These are phyloP conservation scores for Aureobasidium sp. DNA, from an alignment of 2,329 filamentous ascomycete species.

Conservation along the genomic window DNA sequence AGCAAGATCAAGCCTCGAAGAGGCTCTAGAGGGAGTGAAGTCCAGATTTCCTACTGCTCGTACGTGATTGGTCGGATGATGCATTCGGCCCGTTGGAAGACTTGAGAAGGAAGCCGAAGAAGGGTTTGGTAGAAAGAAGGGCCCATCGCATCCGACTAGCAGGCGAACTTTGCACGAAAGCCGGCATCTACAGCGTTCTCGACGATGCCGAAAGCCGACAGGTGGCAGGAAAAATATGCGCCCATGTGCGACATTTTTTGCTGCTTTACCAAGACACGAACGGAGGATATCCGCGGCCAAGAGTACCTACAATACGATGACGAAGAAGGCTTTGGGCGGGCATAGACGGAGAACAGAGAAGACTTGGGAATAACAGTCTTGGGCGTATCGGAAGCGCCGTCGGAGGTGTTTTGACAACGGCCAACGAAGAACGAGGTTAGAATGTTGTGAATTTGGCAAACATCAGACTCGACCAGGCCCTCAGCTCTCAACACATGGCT, in stretches of 20 bases:
- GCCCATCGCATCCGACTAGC: constrained; percentile 2
- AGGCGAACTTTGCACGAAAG: constrained; percentile 10
- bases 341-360: background rate
- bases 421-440: constrained; percentile 7
- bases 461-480: constrained; percentile 4
- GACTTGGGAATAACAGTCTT: background rate
- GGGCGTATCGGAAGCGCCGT: constrained; percentile 6
- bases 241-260: constrained; percentile 12
- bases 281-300: constrained; percentile 10
- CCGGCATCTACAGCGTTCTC: constrained; percentile 4
- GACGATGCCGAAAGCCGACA: constrained; percentile 16
- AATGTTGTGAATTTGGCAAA: constrained; percentile 5
- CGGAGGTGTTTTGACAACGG: constrained; percentile 11
- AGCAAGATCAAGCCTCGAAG: background rate
- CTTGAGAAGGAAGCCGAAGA: background rate
- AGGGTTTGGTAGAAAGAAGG: constrained; percentile 6
- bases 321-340: constrained; percentile 3
- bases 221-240: constrained; percentile 3
- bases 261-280: constrained; percentile 6
- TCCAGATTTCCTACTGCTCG: background rate
- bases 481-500: constrained; percentile 13
- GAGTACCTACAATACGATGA: constrained; percentile 1
- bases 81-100: constrained; percentile 6
- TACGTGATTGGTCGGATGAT: background rate
- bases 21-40: background rate